These are phyloP conservation scores for Drosera spatulata DNA, from an alignment of 179 eudicot genomes.

Conservation along the genomic window DNA sequence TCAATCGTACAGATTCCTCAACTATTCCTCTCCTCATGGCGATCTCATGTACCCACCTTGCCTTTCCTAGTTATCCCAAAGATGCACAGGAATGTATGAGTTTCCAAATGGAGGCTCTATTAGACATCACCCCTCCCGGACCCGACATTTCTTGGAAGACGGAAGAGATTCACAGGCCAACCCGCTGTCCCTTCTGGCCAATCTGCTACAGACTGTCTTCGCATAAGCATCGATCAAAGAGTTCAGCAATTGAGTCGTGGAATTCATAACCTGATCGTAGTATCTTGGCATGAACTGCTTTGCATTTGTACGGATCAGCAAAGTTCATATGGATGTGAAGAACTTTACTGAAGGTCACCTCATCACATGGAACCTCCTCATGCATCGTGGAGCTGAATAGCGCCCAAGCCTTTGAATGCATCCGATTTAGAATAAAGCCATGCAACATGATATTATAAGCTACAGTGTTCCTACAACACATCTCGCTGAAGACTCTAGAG, in stretches of 20 bases:
- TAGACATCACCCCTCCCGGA: constrained; percentile 17
- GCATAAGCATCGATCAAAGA: constrained; percentile 73
- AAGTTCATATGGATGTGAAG: constrained; percentile 52
- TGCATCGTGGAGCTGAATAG: constrained; percentile 42
- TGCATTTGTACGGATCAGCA: constrained; percentile 34
- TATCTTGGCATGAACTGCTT: constrained; percentile 40
- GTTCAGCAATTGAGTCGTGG: constrained; percentile 41
- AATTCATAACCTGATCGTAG: constrained; percentile 32
- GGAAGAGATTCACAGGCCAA: constrained; percentile 62
- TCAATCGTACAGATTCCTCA: constrained; percentile 52
- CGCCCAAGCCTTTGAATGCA: constrained; percentile 41
- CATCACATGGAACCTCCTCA: constrained; percentile 44
- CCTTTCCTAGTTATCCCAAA: constrained; percentile 39
- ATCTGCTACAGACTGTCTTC: constrained; percentile 31
- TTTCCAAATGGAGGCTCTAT: constrained; percentile 40
- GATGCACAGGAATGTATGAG: constrained; percentile 59
- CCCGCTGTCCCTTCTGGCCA: constrained; percentile 43
- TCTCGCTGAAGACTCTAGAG: constrained; percentile 34
- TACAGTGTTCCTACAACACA: constrained; percentile 41
- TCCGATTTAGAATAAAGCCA: constrained; percentile 44
- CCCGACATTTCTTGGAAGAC: constrained; percentile 41
- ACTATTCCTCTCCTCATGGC: constrained; percentile 43
- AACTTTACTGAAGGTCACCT: constrained; percentile 60
- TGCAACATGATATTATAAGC: constrained; percentile 71
- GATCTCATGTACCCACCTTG: constrained; percentile 57